phyloP scores from a whole-genome alignment of 2,329 filamentous ascomycete species.

The Colletotrichum tanaceti region DNA sequence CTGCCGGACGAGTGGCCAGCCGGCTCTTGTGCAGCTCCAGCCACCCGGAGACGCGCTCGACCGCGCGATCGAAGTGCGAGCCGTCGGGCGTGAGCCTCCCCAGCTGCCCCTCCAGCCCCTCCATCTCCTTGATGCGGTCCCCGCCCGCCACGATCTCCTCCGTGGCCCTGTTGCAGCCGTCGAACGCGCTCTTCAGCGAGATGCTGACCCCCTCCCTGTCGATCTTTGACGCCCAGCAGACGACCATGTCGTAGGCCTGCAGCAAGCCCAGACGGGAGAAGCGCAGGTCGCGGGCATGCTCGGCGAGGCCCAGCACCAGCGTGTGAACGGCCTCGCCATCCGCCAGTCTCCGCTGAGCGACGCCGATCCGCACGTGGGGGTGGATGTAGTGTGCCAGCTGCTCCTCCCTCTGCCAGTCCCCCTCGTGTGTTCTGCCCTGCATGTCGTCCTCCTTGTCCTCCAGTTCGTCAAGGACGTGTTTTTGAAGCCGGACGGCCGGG shows the following conservation, averaged over 20 bases:
- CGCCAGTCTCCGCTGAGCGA: not conserved
- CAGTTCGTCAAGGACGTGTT: slow-evolving; percentile 3
- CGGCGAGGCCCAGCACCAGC: not conserved
- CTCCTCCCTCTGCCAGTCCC: not conserved
- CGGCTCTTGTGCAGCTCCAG: not conserved
- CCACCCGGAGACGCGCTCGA: slow-evolving; percentile 5
- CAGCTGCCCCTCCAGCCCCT: not conserved
- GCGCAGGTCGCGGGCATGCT: not conserved
- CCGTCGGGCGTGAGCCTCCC: not conserved
- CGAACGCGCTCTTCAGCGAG: slow-evolving; percentile 1
- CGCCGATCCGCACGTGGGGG: not conserved
- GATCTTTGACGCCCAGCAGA: slow-evolving; percentile 14
- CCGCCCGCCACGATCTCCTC: not conserved
- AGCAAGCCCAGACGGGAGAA: slow-evolving; percentile 12
- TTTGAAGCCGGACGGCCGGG: not conserved
- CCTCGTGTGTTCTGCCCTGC: accelerated
- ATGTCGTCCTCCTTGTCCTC: not conserved
- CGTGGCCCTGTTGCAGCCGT: not conserved
- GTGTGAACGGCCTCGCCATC: not conserved
- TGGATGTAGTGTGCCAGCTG: slow-evolving; percentile 3
- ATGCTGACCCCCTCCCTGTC: not conserved
- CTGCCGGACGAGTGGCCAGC: not conserved
- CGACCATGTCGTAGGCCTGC: slow-evolving; percentile 16
- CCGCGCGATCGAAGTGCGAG: not conserved
- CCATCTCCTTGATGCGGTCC: not conserved